phyloP scores from a whole-genome alignment of 305 asterid genomes.

The Plantago lanceolata region DNA sequence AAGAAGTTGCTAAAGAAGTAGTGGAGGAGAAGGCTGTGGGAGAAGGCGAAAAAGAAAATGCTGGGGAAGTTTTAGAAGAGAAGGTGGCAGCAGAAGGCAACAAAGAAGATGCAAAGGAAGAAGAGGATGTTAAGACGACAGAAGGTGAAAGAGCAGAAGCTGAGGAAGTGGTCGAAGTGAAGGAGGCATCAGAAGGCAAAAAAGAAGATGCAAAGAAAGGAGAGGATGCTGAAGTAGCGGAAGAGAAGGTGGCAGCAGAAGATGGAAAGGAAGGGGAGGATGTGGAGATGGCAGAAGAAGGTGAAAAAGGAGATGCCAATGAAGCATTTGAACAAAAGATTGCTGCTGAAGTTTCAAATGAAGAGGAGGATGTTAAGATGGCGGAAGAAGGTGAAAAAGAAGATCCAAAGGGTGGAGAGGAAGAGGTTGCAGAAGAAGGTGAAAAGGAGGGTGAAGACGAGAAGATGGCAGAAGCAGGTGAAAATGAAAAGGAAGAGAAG shows the following conservation, averaged over 20 bases:
- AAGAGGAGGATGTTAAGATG: neutral
- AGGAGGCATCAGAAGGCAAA: slow-evolving; percentile 15
- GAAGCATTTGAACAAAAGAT: neutral
- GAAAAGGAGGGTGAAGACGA: no score
- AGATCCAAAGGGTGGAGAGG: slow-evolving; percentile 9
- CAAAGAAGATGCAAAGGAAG: no score
- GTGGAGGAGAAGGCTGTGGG: slow-evolving; percentile 12
- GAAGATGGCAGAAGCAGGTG: slow-evolving; percentile 19
- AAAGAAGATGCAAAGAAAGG: slow-evolving; percentile 25
- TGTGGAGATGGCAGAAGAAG: slow-evolving; percentile 16
- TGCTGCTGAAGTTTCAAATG: slow-evolving; percentile 1
- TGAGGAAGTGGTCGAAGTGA: slow-evolving; percentile 2
- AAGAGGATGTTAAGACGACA: no score
- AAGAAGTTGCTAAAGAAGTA: neutral
- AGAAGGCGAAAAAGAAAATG: slow-evolving; percentile 20
- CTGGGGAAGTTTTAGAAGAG: slow-evolving; percentile 19
- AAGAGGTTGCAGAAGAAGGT: no score
- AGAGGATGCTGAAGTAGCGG: slow-evolving; percentile 27
- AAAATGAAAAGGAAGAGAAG: slow-evolving; percentile 15
- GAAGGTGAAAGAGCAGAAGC: no score
- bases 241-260: slow-evolving; percentile 29
- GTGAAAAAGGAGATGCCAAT: neutral
- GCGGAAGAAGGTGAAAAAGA: slow-evolving; percentile 1
- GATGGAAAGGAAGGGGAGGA: slow-evolving; percentile 20
- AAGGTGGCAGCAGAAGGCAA: no score